phyloP scores from a whole-genome alignment of 495 filamentous ascomycete genomes.

The Aspergillus cristatus region DNA sequence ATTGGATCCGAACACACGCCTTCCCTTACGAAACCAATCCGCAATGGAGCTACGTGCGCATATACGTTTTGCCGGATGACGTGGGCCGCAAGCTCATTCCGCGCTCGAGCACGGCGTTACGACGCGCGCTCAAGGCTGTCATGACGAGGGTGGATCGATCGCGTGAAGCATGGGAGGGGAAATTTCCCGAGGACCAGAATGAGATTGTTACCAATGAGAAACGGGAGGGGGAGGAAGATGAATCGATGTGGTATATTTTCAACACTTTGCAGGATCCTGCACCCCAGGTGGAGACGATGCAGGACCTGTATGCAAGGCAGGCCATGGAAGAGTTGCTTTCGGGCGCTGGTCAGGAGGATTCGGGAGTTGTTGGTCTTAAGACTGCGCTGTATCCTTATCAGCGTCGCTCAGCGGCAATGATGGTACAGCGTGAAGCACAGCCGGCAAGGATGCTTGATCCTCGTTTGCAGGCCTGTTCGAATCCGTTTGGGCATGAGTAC shows the following conservation, averaged over 20 bases:
- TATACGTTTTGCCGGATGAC: constrained; percentile 64
- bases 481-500: constrained; percentile 54
- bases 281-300: constrained; percentile 43
- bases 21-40: constrained; percentile 8
- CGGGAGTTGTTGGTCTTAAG: constrained; percentile 49
- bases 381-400: constrained; percentile 72
- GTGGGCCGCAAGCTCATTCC: constrained; percentile 42
- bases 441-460: constrained; percentile 62
- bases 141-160: constrained; percentile 52
- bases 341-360: constrained; percentile 10
- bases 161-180: constrained; percentile 45
- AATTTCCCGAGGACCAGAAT: constrained; percentile 3
- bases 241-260: constrained; percentile 75
- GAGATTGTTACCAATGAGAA: constrained; percentile 2
- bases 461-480: constrained; percentile 46
- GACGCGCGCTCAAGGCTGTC: constrained; percentile 38
- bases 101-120: constrained; percentile 29
- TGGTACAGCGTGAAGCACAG: constrained; percentile 74
- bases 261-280: constrained; percentile 71
- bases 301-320: constrained; percentile 44
- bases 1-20: constrained; percentile 24
- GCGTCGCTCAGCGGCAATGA: constrained; percentile 68
- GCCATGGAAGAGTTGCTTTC: constrained; percentile 56
- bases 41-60: constrained; percentile 27
- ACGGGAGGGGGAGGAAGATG: constrained; percentile 28